phyloP scores from a whole-genome alignment of 208 protist species.

The Acanthamoeba castellanii region DNA sequence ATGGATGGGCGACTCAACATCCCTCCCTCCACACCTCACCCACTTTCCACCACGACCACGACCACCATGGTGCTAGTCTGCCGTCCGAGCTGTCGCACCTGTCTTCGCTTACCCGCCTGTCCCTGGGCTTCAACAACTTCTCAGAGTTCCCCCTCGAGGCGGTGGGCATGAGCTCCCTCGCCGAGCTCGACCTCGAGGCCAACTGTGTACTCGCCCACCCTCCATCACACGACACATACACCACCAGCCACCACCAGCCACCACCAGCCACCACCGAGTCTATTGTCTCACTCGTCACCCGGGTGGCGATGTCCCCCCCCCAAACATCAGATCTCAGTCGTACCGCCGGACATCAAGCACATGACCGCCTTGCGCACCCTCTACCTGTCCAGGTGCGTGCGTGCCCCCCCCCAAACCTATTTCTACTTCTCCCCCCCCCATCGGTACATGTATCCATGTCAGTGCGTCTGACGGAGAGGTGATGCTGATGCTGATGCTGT shows the following conservation, averaged over 20 bases:
- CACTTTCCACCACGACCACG: too few relatives aligned
- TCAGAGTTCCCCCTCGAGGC: neutral
- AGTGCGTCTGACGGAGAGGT: too few relatives aligned
- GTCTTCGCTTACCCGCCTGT: constrained; percentile 6
- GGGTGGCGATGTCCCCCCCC: too few relatives aligned
- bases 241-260: too few relatives aligned
- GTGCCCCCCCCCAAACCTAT: neutral
- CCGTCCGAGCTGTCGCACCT: neutral
- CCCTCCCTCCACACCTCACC: too few relatives aligned
- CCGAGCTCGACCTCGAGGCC: constrained; percentile 11
- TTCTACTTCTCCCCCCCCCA: neutral
- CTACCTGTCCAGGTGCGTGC: neutral
- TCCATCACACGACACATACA: neutral
- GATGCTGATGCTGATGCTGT: too few relatives aligned
- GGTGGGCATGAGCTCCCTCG: neutral
- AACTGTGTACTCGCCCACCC: neutral
- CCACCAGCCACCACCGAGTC: too few relatives aligned
- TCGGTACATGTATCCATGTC: neutral
- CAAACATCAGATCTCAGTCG: neutral
- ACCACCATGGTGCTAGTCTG: too few relatives aligned
- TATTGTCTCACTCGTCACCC: too few relatives aligned
- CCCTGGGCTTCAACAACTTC: constrained; percentile 41
- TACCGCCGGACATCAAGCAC: neutral
- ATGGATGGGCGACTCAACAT: too few relatives aligned
- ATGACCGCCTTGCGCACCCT: constrained; percentile 36